Evolutionary conservation across 352 stramenopile genomes (phyloP), one percentile per base, ranked within the genome.

Genomic region (Globisporangium sylvaticum): DNA sequence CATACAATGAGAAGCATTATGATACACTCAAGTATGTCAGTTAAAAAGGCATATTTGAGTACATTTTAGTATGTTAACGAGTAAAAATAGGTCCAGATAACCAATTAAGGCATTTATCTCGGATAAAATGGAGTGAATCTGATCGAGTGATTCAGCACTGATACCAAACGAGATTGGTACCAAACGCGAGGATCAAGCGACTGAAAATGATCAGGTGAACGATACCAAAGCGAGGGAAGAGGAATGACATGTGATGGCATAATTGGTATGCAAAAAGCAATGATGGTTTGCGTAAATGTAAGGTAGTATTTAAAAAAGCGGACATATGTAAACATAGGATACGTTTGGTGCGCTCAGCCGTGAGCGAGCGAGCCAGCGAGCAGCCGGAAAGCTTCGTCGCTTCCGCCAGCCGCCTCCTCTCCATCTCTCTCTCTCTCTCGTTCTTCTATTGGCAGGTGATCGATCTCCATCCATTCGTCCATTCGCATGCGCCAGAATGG

Each of bases 261-360:
- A 14, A 46, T 20, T 4, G 4, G 15, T 20, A 42, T 12, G 34
- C 34, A 42, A 14, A 18, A 18, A 14, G 5, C 52, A 32, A 37
- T 58, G 52, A 31, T 58, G 27, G 29, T 24, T 8, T 60, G 34
- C 20, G 9, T 46, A 27, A 31, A 34, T 44, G 55, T 31, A 48
- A 15, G 39, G 55, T 60, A 29, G 55, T 60, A 60, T 60, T 60
- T 31, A 48, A 54, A 64, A 48, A 64, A 55, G 58, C 39, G 39
- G 58, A 54, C 34, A 64, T 55, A 54, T 64, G 34, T 55, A 64
- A 64, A 64, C 58, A 64, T 54, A 64, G 58, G 34, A 64, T 55
- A 64, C 39, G 58, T 25, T 24, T 55, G 22, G 25, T n/a, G 54
- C 55, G 55, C 55, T 32, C 55, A 29, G 55, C 10, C 55, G 29